Evolutionary conservation across 176 grass and related monocot species (phyloP).

Genomic region (Tillandsia leiboldiana): DNA sequence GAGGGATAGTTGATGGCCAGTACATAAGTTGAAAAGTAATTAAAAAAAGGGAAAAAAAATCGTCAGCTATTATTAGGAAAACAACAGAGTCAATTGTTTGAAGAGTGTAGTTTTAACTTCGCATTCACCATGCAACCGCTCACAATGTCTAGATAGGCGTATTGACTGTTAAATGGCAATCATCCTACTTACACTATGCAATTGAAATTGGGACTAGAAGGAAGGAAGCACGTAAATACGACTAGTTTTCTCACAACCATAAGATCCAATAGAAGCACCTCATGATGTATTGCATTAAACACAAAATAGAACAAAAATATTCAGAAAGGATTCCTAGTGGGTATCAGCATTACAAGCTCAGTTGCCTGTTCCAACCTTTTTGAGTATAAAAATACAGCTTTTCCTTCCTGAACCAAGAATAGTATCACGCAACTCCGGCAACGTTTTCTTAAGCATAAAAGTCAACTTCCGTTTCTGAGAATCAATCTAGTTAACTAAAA

Average conservation of each 20-base stretch:
- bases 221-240: neutral
- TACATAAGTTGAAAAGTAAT: slow-evolving; percentile 10
- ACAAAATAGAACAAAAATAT: too few species aligned
- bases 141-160: neutral
- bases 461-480: too few species aligned
- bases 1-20: slow-evolving; percentile 16
- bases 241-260: neutral
- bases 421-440: too few species aligned
- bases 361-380: too few species aligned
- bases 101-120: neutral
- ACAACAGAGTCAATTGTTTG: neutral
- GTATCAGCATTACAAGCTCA: too few species aligned
- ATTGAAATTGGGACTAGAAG: neutral
- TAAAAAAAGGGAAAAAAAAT: neutral
- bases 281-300: too few species aligned
- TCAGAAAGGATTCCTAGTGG: too few species aligned
- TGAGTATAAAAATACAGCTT: too few species aligned
- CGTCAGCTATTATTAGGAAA: neutral
- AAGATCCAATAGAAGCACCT: too few species aligned
- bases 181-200: neutral
- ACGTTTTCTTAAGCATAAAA: too few species aligned
- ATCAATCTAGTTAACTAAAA: too few species aligned
- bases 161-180: neutral
- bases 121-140: neutral
- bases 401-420: too few species aligned